Evolutionary conservation across 192 early-diverging fungal genomes (phyloP), one percentile per base, ranked within the genome.

Genomic region (Phlyctochytrium bullatum): DNA sequence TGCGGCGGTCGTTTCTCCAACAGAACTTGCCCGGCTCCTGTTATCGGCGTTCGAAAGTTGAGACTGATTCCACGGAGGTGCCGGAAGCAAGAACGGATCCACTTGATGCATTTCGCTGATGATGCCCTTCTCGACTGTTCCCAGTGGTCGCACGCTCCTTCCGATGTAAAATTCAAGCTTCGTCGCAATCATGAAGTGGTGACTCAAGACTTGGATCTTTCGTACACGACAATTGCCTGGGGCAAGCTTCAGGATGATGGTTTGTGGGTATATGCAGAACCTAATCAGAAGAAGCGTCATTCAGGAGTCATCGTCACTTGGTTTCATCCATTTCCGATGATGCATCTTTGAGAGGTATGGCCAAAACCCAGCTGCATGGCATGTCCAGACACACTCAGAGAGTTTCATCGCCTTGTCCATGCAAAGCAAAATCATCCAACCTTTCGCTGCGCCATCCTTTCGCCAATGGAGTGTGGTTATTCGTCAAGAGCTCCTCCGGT

Each of bases 141-240:
- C 54, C 4, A 14, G 54, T 10, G 54, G 54, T 25, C 54, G 12
- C 6, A 57, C 27, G 27, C 54, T 57, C 6, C 54, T 10, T 14
- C 89, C 89, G 62, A 90, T 74, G 67, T 79, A 90, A 52, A 92
- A 77, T 52, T 91, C 90, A 3, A 93, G 69, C 65, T 80, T 85
- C 20, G 85, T 82, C 0, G 91, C 76, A 50, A 92, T 91, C 67
- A 89, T 93, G 80, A 85, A 91, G 60, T 93, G 90, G 69, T 93
- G 91, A 17, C 83, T 83, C 14, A 93, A 66, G 24, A 92, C 68
- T 58, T 93, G 84, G 60, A 93, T 74, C 68, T 89, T 89, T 24
- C 73, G 65, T 30, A 93, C 75, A 40, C 82, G 76, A 36, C 83
- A 84, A 31, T 67, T 51, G 2, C 88, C 88, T 31, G 76, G 67